Evolutionary conservation across 106 monocot species (phyloP).

Genomic region (Dioscorea dumetorum): DNA sequence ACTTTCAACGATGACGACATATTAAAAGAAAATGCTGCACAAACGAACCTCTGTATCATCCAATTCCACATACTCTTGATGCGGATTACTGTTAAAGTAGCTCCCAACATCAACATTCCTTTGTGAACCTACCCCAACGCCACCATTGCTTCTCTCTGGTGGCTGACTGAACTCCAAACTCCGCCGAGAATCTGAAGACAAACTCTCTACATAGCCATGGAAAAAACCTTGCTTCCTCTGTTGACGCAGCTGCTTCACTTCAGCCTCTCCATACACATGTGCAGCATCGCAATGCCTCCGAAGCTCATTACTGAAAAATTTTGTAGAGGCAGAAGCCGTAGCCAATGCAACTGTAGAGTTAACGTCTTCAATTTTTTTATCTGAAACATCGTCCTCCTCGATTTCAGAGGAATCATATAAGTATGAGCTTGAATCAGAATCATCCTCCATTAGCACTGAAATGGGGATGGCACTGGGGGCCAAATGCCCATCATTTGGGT

Average conservation of each 20-base stretch:
- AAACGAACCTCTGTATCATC: conserved; percentile 4
- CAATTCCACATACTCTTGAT: conserved; percentile 6
- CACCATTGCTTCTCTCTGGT: conserved; percentile 3
- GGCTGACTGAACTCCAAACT: conserved; percentile 40
- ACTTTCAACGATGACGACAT: too few relatives aligned
- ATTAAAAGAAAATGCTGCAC: too few relatives aligned
- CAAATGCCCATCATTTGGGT: conserved; percentile 47
- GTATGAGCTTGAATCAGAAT: conserved; percentile 50
- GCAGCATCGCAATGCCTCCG: conserved; percentile 33
- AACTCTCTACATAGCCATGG: conserved; percentile 33
- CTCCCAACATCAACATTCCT: conserved; percentile 11
- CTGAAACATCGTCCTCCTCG: conserved; percentile 41
- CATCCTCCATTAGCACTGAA: conserved; percentile 26
- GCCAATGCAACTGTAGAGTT: not conserved
- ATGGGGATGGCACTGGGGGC: conserved; percentile 24
- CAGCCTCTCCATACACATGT: conserved; percentile 31
- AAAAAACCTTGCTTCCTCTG: conserved; percentile 18
- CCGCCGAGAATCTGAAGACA: conserved; percentile 43
- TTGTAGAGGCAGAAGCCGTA: not conserved
- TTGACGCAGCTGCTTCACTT: conserved; percentile 15
- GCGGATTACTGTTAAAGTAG: conserved; percentile 14
- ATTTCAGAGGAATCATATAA: conserved; percentile 64
- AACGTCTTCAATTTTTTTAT: conserved; percentile 5
- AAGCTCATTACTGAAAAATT: not conserved
- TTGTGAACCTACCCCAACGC: conserved; percentile 1